Conservation (phyloP, 169 alveolate species). For the Toxoplasma gondii region DNA sequence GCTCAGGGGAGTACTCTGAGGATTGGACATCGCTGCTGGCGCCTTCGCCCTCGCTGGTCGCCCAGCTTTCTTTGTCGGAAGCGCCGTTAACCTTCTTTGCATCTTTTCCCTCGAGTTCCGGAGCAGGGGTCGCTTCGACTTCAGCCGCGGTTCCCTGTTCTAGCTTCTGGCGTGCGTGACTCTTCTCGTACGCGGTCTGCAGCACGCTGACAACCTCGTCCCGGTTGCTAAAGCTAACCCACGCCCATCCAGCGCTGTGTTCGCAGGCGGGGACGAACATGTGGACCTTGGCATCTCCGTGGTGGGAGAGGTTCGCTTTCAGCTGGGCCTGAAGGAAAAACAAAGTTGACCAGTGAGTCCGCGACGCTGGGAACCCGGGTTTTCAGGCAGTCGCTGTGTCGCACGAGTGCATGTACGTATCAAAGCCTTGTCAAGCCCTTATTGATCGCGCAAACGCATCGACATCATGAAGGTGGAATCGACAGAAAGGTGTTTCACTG, state of each 20-base stretch:
- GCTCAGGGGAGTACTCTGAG: background rate
- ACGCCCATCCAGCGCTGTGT: slow-evolving; percentile 69
- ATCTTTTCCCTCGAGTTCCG: background rate
- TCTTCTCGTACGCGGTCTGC: slow-evolving; percentile 38
- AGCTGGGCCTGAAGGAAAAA: slow-evolving; percentile 51
- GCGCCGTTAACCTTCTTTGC: background rate
- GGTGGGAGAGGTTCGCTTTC: slow-evolving; percentile 45
- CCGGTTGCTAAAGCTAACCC: slow-evolving; percentile 49
- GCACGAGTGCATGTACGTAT: too few relatives aligned
- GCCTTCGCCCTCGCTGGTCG: slow-evolving; percentile 43
- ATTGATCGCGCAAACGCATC: too few relatives aligned
- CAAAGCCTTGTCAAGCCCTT: too few relatives aligned
- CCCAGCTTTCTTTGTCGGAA: background rate
- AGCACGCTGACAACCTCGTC: slow-evolving; percentile 35
- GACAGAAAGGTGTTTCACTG: background rate
- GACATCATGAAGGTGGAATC: too few relatives aligned
- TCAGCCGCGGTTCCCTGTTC: background rate
- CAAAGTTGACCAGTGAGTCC: background rate
- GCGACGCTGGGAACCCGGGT: background rate
- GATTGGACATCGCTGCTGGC: background rate
- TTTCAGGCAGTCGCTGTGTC: background rate
- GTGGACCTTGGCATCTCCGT: slow-evolving; percentile 60
- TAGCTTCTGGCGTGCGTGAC: slow-evolving; percentile 10
- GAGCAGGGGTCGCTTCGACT: slow-evolving; percentile 4
- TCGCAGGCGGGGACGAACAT: slow-evolving; percentile 68